These are phyloP conservation scores for Rhynchosporium agropyri DNA, from an alignment of 2,329 filamentous ascomycete genomes.

Conservation along the genomic window DNA sequence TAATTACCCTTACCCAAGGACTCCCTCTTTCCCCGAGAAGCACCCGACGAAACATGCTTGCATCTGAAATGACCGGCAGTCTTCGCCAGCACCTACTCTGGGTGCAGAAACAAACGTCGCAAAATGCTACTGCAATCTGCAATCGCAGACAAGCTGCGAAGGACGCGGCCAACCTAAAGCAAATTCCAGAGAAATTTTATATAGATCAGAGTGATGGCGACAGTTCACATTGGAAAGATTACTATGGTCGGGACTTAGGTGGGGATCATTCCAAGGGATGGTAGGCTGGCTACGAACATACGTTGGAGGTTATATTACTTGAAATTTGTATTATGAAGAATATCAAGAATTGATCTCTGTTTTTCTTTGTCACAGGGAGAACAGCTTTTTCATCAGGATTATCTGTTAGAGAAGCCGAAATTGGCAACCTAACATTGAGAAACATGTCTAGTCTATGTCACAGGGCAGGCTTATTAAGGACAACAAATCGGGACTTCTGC, in stretches of 20 bases:
- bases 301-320: background rate
- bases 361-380: background rate
- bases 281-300: conserved; percentile 50
- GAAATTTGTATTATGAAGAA: background rate
- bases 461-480: too few relatives aligned
- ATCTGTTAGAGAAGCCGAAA: background rate
- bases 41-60: conserved; percentile 91
- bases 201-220: conserved; percentile 60
- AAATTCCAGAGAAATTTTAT: conserved; percentile 70
- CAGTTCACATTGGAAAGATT: conserved; percentile 82
- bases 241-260: conserved; percentile 69
- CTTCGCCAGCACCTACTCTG: conserved; percentile 88
- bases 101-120: conserved; percentile 93
- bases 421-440: background rate
- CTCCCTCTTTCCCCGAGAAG: conserved; percentile 86
- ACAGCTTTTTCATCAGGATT: background rate
- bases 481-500: background rate
- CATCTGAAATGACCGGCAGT: conserved; percentile 89
- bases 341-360: background rate
- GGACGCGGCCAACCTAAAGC: conserved; percentile 84
- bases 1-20: conserved; percentile 76
- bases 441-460: background rate
- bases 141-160: conserved; percentile 90
- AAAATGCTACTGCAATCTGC: conserved; percentile 82
- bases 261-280: conserved; percentile 86